These are phyloP conservation scores for Musa itinerans DNA, from an alignment of 176 grass and related monocot genomes.

Conservation along the genomic window DNA sequence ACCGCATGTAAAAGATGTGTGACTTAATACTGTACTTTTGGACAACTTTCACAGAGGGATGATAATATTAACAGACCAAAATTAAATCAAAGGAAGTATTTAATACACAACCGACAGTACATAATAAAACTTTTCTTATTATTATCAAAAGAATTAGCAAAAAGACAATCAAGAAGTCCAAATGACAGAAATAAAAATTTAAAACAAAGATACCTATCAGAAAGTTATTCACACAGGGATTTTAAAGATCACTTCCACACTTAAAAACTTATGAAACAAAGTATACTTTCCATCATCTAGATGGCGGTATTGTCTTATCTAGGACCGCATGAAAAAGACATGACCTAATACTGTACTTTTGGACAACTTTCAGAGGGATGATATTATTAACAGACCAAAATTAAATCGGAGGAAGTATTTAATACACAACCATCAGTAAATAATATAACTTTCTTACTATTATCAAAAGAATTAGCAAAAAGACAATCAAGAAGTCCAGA, in stretches of 20 bases:
- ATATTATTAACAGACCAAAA: not conserved
- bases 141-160: not conserved
- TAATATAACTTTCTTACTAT: too few relatives aligned
- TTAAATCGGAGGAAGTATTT: not conserved
- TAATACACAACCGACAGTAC: not conserved
- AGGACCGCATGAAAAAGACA: constrained; percentile 16
- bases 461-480: not conserved
- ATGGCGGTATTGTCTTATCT: constrained; percentile 71
- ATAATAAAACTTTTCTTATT: too few relatives aligned
- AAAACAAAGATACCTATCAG: too few relatives aligned
- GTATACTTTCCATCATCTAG: constrained; percentile 34
- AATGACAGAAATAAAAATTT: not conserved
- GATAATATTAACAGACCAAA: not conserved
- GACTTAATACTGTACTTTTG: not conserved
- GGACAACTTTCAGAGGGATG: not conserved
- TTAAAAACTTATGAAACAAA: too few relatives aligned
- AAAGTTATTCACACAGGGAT: too few relatives aligned
- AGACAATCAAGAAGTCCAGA: not conserved
- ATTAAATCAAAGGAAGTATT: not conserved
- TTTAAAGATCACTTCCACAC: too few relatives aligned
- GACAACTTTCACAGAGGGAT: not conserved
- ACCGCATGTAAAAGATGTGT: constrained; percentile 20
- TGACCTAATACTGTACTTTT: not conserved
- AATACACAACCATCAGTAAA: not conserved
- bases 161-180: not conserved